Conservation (phyloP, 192 early-diverging fungal genomes). For the Chytriomyces confervae region DNA sequence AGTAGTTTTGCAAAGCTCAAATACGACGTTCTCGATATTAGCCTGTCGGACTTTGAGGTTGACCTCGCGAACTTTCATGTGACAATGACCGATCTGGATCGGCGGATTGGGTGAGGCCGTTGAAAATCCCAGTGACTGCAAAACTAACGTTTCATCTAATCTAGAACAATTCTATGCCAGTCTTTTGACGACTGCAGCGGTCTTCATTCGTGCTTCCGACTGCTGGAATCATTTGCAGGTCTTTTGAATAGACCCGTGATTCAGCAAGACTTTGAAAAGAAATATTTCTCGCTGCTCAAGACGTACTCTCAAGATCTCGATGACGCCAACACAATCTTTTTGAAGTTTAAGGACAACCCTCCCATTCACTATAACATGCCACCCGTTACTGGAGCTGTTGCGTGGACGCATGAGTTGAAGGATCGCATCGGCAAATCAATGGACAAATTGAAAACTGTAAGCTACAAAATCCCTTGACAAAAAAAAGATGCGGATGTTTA, state of each 20-base stretch:
- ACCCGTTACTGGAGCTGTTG: constrained; percentile 66
- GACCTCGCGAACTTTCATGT: constrained; percentile 61
- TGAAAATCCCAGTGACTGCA: not conserved
- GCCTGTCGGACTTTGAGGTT: constrained; percentile 54
- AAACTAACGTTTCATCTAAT: not conserved
- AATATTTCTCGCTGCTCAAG: constrained; percentile 63
- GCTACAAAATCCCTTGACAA: constrained; percentile 28
- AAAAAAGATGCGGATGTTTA: constrained; percentile 1
- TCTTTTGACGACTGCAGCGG: constrained; percentile 69
- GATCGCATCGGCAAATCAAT: constrained; percentile 64
- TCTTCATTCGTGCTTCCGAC: constrained; percentile 61
- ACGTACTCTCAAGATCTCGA: constrained; percentile 65
- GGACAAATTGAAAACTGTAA: constrained; percentile 67
- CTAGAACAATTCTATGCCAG: constrained; percentile 64
- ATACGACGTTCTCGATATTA: constrained; percentile 65
- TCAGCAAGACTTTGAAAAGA: constrained; percentile 64
- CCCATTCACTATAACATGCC: constrained; percentile 75
- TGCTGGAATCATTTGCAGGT: constrained; percentile 68
- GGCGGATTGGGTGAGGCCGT: constrained; percentile 56
- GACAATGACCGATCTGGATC: constrained; percentile 65
- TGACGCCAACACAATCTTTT: constrained; percentile 58
- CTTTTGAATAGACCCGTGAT: constrained; percentile 61
- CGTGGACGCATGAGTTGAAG: constrained; percentile 67
- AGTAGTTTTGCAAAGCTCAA: constrained; percentile 60
- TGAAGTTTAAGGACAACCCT: constrained; percentile 56